phyloP scores from a whole-genome alignment of 768 basidiomycete genomes.

The Lactifluus volemus region DNA sequence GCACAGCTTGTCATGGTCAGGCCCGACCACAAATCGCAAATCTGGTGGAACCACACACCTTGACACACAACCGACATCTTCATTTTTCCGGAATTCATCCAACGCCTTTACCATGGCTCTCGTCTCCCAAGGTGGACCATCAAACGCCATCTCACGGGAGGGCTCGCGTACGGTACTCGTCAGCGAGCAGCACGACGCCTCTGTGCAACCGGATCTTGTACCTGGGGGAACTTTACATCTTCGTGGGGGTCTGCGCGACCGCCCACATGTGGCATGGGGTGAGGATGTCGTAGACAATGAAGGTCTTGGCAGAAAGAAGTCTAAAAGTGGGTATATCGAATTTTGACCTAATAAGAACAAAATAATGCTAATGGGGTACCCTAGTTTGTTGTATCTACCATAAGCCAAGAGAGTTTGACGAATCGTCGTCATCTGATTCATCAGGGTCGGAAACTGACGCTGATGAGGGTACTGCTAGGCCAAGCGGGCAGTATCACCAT shows the following conservation, averaged over 20 bases:
- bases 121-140: background rate
- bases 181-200: background rate
- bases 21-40: background rate
- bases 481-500: constrained; percentile 1
- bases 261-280: constrained; percentile 65
- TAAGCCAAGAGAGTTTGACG: constrained; percentile 69
- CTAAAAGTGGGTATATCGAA: constrained; percentile 63
- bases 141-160: constrained; percentile 6
- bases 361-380: background rate
- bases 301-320: constrained; percentile 79
- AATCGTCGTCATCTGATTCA: constrained; percentile 62
- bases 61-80: background rate
- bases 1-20: background rate
- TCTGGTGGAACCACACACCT: background rate
- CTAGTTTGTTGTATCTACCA: constrained; percentile 97
- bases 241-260: constrained; percentile 6
- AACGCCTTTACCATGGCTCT: background rate
- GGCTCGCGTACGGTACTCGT: constrained; percentile 4
- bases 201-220: background rate
- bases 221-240: constrained; percentile 1
- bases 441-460: constrained; percentile 36
- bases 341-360: background rate
- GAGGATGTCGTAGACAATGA: constrained; percentile 68
- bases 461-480: constrained; percentile 7
- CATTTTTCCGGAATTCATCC: background rate